Conservation (phyloP, 2,329 filamentous ascomycete species). For the Talaromyces pinophilus region DNA sequence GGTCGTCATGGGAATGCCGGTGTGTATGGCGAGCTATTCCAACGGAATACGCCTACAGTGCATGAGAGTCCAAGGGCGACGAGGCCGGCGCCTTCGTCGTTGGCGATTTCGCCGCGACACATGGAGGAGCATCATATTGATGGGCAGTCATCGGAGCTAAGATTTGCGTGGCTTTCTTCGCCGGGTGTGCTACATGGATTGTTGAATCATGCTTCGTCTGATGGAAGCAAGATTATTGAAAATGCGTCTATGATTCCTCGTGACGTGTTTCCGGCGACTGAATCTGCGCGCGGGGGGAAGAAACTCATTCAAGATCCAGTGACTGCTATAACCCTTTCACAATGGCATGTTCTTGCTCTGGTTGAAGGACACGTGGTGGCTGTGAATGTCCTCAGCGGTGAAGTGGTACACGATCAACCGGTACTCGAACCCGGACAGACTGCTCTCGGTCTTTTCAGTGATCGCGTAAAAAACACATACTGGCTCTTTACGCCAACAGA, state of each 20-base stretch:
- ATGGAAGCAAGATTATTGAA: constrained; percentile 73
- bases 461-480: constrained; percentile 93
- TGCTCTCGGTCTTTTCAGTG: constrained; percentile 80
- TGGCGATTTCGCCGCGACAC: constrained; percentile 76
- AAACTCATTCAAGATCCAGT: constrained; percentile 71
- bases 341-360: constrained; percentile 87
- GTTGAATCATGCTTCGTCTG: constrained; percentile 64
- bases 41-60: constrained; percentile 75
- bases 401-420: constrained; percentile 81
- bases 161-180: constrained; percentile 85
- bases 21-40: constrained; percentile 85
- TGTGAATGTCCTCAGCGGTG: constrained; percentile 82
- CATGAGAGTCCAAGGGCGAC: constrained; percentile 70
- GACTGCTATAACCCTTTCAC: constrained; percentile 78
- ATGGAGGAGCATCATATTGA: constrained; percentile 61
- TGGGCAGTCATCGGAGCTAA: constrained; percentile 51
- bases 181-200: constrained; percentile 88
- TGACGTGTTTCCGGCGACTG: constrained; percentile 69
- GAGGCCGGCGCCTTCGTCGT: constrained; percentile 60
- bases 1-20: constrained; percentile 74
- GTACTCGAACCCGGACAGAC: constrained; percentile 78
- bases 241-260: constrained; percentile 76
- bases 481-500: constrained; percentile 92
- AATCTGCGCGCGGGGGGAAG: constrained; percentile 64
- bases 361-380: constrained; percentile 81